phyloP scores from a whole-genome alignment of 2,329 filamentous ascomycete genomes.

The Exophiala bonariae region DNA sequence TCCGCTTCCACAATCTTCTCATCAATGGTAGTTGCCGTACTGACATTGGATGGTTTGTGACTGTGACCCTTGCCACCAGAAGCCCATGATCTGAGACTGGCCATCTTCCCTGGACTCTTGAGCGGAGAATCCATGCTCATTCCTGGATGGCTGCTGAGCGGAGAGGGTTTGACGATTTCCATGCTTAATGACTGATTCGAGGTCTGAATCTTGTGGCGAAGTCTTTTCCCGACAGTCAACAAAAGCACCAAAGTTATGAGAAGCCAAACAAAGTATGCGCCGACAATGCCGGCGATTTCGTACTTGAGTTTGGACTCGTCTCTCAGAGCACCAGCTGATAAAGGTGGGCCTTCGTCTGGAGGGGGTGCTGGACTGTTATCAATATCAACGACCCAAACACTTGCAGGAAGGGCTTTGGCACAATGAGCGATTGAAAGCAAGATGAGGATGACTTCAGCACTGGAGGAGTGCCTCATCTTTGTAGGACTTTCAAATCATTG shows the following conservation, averaged over 20 bases:
- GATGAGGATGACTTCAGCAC: conserved; percentile 7
- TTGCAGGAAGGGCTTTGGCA: conserved; percentile 17
- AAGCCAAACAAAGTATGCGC: conserved; percentile 76
- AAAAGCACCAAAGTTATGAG: conserved; percentile 70
- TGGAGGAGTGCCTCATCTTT: conserved; percentile 24
- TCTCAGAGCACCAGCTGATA: conserved; percentile 59
- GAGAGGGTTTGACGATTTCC: conserved; percentile 55
- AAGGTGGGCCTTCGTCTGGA: conserved; percentile 60
- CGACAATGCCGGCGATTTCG: conserved; percentile 81
- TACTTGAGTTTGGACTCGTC: conserved; percentile 69
- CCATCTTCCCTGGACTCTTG: conserved; percentile 38
- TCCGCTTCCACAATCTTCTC: conserved; percentile 73
- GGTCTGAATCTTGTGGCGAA: conserved; percentile 52
- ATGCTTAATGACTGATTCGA: conserved; percentile 54
- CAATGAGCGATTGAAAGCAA: conserved; percentile 9
- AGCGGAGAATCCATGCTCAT: conserved; percentile 19
- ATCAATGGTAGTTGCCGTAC: conserved; percentile 70
- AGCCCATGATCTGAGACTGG: conserved; percentile 41
- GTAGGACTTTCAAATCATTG: conserved; percentile 21
- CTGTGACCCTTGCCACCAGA: conserved; percentile 34
- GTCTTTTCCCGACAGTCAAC: conserved; percentile 60
- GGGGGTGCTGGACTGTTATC: conserved; percentile 59
- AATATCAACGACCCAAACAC: conserved; percentile 42
- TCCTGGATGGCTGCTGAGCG: conserved; percentile 16
- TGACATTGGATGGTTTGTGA: conserved; percentile 51